A percentile compares a stretch with the other conserved stretches of the same genome.
Conservation (phyloP, 192 early-diverging fungal species). For the Endogone sp. region DNA sequence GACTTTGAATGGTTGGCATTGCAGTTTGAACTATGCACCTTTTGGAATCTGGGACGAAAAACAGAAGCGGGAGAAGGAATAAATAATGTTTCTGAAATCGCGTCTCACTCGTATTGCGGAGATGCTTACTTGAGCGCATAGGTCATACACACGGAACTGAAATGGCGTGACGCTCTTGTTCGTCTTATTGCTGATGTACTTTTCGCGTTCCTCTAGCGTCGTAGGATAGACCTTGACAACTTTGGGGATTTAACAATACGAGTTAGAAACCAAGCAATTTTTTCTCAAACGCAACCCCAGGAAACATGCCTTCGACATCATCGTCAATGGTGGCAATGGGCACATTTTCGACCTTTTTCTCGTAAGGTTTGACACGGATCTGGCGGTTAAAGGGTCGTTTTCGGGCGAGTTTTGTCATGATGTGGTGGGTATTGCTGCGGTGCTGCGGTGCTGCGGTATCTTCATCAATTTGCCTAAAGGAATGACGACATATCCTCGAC, state of each 20-base stretch:
- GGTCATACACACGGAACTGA: slow-evolving; percentile 71
- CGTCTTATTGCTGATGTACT: slow-evolving; percentile 52
- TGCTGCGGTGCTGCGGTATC: background rate
- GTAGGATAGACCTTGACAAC: slow-evolving; percentile 40
- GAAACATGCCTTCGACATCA: slow-evolving; percentile 7
- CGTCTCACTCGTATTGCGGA: background rate
- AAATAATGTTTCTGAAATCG: background rate
- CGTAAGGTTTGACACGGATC: background rate
- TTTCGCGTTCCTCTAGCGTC: slow-evolving; percentile 33
- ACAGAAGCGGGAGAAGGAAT: background rate
- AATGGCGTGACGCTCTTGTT: slow-evolving; percentile 60
- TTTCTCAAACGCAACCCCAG: too few species aligned
- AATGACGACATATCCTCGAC: too few species aligned
- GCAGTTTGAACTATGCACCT: too few species aligned
- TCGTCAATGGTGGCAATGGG: slow-evolving; percentile 6
- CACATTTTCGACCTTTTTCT: background rate
- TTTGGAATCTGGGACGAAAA: background rate
- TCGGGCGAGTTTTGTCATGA: background rate
- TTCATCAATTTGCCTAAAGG: too few species aligned
- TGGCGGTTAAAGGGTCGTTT: background rate
- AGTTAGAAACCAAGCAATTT: too few species aligned
- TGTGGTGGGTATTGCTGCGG: too few species aligned
- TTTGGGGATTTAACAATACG: background rate
- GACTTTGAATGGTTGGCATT: too few species aligned
- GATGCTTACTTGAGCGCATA: slow-evolving; percentile 46